Conservation (phyloP, 441 rosid species). For the Aleurites moluccanus region DNA sequence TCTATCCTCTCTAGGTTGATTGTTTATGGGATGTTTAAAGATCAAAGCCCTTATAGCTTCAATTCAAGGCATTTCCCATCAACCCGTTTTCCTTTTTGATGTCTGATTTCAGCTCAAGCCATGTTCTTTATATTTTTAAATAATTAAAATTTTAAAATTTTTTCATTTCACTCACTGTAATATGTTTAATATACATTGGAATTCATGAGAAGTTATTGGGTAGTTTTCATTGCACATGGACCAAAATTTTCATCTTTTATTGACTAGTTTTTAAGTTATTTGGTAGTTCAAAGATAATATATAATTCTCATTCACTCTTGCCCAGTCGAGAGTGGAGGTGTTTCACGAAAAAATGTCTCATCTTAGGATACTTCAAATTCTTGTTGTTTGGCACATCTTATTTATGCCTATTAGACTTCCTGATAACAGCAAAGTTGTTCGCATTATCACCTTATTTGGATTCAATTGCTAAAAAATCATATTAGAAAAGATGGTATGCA, state of each 20-base stretch:
- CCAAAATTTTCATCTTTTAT: neutral
- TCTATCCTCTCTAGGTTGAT: neutral
- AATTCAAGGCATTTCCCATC: too few relatives aligned
- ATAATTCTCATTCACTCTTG: neutral
- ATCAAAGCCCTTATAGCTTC: too few relatives aligned
- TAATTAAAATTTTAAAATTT: neutral
- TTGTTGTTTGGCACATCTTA: neutral
- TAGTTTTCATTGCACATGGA: neutral
- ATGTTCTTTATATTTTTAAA: neutral
- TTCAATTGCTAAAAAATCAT: neutral
- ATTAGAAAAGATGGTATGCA: neutral
- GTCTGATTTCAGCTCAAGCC: neutral
- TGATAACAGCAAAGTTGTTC: neutral
- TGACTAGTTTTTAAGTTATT: neutral
- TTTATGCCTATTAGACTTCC: neutral
- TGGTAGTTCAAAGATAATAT: slow-evolving; percentile 1
- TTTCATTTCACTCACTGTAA: neutral
- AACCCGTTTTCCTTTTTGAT: neutral
- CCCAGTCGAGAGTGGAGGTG: neutral
- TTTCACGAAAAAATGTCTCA: neutral
- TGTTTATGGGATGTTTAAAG: neutral
- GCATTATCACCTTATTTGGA: neutral
- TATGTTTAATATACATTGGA: neutral
- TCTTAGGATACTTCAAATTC: neutral
- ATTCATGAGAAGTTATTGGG: neutral